Conservation (phyloP, 106 monocot species). For the Apostasia ramifera region DNA sequence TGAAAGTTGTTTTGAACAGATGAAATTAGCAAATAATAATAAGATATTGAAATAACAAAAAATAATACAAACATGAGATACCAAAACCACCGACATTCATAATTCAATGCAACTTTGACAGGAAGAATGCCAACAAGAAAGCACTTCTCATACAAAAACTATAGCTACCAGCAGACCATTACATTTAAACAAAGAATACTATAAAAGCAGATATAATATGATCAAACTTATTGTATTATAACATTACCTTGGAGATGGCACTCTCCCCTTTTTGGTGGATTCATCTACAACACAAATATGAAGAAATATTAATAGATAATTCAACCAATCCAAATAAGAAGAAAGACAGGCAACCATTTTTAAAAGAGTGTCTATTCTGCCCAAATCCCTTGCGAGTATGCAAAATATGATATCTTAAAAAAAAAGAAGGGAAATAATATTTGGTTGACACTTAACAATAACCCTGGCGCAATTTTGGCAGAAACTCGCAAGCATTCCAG, state of each 20-base stretch:
- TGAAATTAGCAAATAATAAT: too few relatives aligned
- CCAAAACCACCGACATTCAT: background rate
- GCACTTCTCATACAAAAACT: background rate
- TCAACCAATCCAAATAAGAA: background rate
- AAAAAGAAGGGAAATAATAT: background rate
- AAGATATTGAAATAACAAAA: too few relatives aligned
- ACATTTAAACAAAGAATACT: background rate
- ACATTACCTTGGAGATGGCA: conserved; percentile 34
- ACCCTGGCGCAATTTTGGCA: too few relatives aligned
- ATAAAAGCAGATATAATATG: background rate
- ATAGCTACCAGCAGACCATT: background rate
- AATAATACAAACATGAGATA: background rate
- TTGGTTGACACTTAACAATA: background rate
- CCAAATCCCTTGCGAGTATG: background rate
- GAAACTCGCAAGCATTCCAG: too few relatives aligned
- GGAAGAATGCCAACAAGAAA: too few relatives aligned
- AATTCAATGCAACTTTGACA: too few relatives aligned
- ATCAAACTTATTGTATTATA: background rate
- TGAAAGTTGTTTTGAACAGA: too few relatives aligned
- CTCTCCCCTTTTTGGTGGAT: conserved; percentile 21
- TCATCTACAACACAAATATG: conserved; percentile 30
- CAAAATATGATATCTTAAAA: conserved; percentile 2
- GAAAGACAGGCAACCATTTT: background rate
- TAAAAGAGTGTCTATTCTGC: background rate
- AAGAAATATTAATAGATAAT: background rate